phyloP scores from a whole-genome alignment of 371 early-diverging fungal species.

The Fennellomyces sp. region DNA sequence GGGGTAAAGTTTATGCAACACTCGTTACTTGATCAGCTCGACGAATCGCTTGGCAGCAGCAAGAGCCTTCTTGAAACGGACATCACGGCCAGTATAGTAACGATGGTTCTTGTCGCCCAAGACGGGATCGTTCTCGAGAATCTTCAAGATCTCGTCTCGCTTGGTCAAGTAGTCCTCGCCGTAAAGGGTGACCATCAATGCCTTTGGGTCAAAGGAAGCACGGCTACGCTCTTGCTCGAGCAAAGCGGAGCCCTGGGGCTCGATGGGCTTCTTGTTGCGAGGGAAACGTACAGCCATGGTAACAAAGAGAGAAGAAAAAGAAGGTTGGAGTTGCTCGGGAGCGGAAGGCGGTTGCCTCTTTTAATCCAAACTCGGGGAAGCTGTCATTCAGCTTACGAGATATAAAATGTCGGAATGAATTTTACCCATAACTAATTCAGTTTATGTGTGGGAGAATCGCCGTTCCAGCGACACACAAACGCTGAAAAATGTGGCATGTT shows the following conservation, averaged over 20 bases:
- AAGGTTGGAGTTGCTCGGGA: not conserved
- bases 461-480: not conserved
- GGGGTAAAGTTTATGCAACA: not conserved
- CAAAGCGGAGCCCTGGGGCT: constrained; percentile 52
- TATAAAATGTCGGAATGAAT: constrained; percentile 5
- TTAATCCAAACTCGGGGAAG: not conserved
- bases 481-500: not conserved
- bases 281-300: constrained; percentile 45
- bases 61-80: constrained; percentile 52
- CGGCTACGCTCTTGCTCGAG: constrained; percentile 42
- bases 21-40: constrained; percentile 46
- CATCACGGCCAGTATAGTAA: constrained; percentile 54
- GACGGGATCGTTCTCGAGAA: constrained; percentile 57
- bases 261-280: constrained; percentile 50
- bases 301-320: constrained; percentile 11
- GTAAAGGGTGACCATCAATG: constrained; percentile 43
- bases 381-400: constrained; percentile 9
- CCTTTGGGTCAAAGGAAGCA: constrained; percentile 41
- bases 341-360: not conserved
- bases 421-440: not conserved
- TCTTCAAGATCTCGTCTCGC: constrained; percentile 43
- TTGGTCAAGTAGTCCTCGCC: constrained; percentile 32
- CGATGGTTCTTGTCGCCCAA: constrained; percentile 59
- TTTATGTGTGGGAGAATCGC: not conserved
- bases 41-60: constrained; percentile 53